Base-by-base conservation (phyloP, 2,329 filamentous ascomycete genomes). In the Bertia moriformis region DNA sequence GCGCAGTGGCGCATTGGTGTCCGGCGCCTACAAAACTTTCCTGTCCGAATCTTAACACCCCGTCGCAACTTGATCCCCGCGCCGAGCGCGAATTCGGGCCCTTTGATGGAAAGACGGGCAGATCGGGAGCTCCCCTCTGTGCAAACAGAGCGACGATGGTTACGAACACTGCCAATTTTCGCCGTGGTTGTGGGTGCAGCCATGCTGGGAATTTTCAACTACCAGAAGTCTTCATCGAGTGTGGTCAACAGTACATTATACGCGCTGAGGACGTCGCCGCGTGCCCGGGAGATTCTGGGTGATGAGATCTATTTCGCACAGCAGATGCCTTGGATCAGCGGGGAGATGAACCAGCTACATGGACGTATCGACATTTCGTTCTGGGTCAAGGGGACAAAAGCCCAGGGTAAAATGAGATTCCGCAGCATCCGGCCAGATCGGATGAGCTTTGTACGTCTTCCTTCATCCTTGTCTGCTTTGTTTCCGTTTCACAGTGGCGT, bases 181-280 rank as follows among this genome's bases (percentile, higher is more conserved):
- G 52, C 66, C 10, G 43, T 66, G 17, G 60, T 69, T 29, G 63
- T 78, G 45, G 62, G 62, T 2, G 62, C 62, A 14, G 69, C 68
- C 32, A 64, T 68, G 40, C 55, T 75, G 18, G 73, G 66, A 22
- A 78, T 80, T 46, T 79, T 80, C 67, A 80, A 80, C 56, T 79
- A 80, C 58, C 74, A 80, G 52, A 79, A 79, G 50, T 66, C 66
- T 30, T 67, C 66, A n/a, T 71, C 65, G 5, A 69, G 65, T 14
- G 56, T 67, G 14, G 73, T 78, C 18, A 70, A 60, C 44, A 69
- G 67, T 39, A 77, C 73, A 4, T 59, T 80, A 4, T 80, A 80
- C 53, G 70, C 73, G 2, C 57, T 80, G 38, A 65, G 75, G 37
- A 76, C 70, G 10, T 75, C 73, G 43, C 56, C 63, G 10, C 50